Base-by-base conservation (phyloP, 345 rosid genomes). In the Isatis tinctoria region DNA sequence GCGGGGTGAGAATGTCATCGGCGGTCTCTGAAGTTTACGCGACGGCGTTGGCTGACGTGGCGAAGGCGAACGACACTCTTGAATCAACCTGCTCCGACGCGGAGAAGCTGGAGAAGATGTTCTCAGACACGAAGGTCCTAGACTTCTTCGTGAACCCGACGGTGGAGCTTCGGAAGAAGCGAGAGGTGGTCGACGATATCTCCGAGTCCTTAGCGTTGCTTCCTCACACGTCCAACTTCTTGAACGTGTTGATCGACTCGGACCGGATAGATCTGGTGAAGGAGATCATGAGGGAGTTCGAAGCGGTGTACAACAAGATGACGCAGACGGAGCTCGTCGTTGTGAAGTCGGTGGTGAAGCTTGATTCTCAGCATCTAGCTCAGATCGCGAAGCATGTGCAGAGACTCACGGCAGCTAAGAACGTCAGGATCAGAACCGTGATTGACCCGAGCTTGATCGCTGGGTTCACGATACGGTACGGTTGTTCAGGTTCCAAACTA, bases 41-140 rank as follows among this genome's bases (percentile, higher is more conserved):
- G 61, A 57, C 61, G 61, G 61, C 61, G 61, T 32, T 32, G 12
- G 61, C 61, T 2, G 61, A 57, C 61, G 61, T 10, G 61, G 61
- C 61, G 24, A 57, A 57, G 6, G 40, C 26, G 11, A 32, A 32
- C 61, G 20, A 57, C 61, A 32, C 40, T 8, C 61, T 57, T 11
- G 61, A 57, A 16, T 3, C 61, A 17, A 57, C 61, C 40, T 57
- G 40, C 61, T 0, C 5, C 24, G 61, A 57, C 61, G 13, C 17
- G 14, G 61, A 57, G 61, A 57, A 57, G 61, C 40, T 57, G 13
- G 61, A 16, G 24, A 57, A 57, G 24, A 32, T 18, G 14, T 57
- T 57, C 40, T 32, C 40, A 4, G 61, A 57, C 24, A 40, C 61
- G 7, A 32, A 32, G 4, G 24, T 57, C 2, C 61, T 57, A 0